A percentile compares a stretch with the other conserved stretches of the same genome.
These are phyloP conservation scores for Nymphaea colorata DNA, from an alignment of 164 flowering plant genomes.

Conservation along the genomic window DNA sequence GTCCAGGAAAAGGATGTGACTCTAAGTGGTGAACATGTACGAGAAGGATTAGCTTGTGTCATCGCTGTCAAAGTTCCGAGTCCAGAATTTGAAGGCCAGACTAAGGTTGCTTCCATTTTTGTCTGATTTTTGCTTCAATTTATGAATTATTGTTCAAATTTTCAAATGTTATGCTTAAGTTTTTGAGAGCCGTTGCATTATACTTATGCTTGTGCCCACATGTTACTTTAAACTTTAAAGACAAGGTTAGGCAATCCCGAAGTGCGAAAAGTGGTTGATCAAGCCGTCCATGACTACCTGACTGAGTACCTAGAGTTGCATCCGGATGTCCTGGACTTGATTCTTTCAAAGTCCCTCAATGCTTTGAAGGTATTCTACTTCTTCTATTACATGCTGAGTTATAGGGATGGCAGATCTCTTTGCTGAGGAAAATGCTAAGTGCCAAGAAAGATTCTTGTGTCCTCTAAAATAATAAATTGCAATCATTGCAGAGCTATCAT, in stretches of 20 bases:
- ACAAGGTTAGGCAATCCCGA: conserved; percentile 99
- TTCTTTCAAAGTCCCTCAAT: conserved; percentile 82
- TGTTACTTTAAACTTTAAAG: conserved; percentile 18
- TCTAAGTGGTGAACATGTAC: conserved; percentile 93
- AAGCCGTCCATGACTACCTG: conserved; percentile 75
- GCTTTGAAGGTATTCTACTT: conserved; percentile 67
- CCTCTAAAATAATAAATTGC: too few species aligned
- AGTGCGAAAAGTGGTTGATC: conserved; percentile 89
- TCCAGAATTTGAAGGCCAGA: conserved; percentile 99
- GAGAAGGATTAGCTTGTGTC: conserved; percentile 93
- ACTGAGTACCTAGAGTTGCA: conserved; percentile 93
- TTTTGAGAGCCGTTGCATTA: too few species aligned
- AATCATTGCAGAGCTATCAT: too few species aligned
- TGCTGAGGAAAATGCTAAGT: too few species aligned
- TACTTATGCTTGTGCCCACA: too few species aligned
- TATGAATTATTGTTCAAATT: too few species aligned
- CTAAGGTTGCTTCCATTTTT: conserved; percentile 48
- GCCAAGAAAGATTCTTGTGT: too few species aligned
- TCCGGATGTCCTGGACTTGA: conserved; percentile 86
- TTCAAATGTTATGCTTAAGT: too few species aligned
- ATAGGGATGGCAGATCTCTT: too few species aligned
- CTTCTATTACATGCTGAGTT: background rate
- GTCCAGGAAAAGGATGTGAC: conserved; percentile 80
- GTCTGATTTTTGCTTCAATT: background rate
- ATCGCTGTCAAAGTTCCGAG: conserved; percentile 91